Percentiles rank a stretch among this genome's conserved stretches.
Conservation (phyloP, 176 grass and related monocot species). For the Oryza longistaminata region DNA sequence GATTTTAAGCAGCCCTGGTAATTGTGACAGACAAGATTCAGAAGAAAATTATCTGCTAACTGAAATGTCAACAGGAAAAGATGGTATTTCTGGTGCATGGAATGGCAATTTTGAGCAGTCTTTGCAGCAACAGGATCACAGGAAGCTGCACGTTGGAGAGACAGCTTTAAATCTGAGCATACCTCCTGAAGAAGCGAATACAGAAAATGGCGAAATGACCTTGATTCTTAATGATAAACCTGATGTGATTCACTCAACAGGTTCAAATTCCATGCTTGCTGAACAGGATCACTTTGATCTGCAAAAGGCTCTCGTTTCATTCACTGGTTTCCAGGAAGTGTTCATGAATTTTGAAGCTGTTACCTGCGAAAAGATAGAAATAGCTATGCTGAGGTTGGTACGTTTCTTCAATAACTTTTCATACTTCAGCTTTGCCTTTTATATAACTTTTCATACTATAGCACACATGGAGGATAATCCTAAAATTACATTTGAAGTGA, state of each 20-base stretch:
- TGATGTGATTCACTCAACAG: neutral
- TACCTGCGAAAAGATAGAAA: slow-evolving; percentile 31
- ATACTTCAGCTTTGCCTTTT: neutral
- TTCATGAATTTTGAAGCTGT: slow-evolving; percentile 34
- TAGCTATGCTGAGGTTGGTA: slow-evolving; percentile 50
- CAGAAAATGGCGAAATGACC: neutral
- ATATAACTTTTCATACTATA: neutral
- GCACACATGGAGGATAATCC: neutral
- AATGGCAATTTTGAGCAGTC: neutral
- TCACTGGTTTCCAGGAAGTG: slow-evolving; percentile 15
- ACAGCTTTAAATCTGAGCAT: neutral
- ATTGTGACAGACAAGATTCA: neutral
- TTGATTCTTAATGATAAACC: neutral
- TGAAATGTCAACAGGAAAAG: slow-evolving; percentile 6
- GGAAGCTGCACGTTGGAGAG: neutral
- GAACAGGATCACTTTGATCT: slow-evolving; percentile 9
- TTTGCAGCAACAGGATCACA: neutral
- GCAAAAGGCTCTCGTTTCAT: neutral
- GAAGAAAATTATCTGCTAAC: neutral
- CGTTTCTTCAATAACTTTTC: neutral
- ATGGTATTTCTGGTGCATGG: neutral
- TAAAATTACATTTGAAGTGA: neutral
- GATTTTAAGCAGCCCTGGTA: neutral
- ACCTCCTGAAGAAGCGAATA: neutral
- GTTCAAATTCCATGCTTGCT: neutral